phyloP scores from a whole-genome alignment of 306 rosid genomes.

The Mucuna pruriens region DNA sequence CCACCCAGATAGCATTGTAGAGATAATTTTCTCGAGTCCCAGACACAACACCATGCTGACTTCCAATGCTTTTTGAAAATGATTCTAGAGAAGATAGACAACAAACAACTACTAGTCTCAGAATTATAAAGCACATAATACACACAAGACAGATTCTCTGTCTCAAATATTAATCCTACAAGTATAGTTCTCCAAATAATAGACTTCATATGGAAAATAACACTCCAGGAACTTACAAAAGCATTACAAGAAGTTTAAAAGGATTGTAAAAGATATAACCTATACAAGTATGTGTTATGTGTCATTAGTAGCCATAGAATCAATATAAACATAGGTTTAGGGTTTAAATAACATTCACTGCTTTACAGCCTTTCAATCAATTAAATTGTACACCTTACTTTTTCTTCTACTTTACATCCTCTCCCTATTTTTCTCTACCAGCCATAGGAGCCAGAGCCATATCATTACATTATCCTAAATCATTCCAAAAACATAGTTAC shows the following conservation, averaged over 20 bases:
- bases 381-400: neutral
- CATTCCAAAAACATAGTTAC: neutral
- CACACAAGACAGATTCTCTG: conserved; percentile 9
- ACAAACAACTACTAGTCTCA: neutral
- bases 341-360: neutral
- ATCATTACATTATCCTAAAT: neutral
- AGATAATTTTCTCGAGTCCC: conserved; percentile 86
- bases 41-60: conserved; percentile 72
- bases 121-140: neutral
- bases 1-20: conserved; percentile 91
- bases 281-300: neutral
- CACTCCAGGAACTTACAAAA: neutral
- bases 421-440: neutral
- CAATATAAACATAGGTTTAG: neutral
- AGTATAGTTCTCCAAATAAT: neutral
- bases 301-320: neutral
- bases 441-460: neutral
- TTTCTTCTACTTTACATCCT: neutral
- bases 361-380: neutral
- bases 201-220: neutral
- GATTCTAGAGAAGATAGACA: conserved; percentile 57
- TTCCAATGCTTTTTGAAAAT: conserved; percentile 77
- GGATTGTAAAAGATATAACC: conserved; percentile 8
- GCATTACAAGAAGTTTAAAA: neutral
- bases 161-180: conserved; percentile 8